These are phyloP conservation scores for Tubosaeta sp. DNA, from an alignment of 768 basidiomycete genomes.

Conservation along the genomic window DNA sequence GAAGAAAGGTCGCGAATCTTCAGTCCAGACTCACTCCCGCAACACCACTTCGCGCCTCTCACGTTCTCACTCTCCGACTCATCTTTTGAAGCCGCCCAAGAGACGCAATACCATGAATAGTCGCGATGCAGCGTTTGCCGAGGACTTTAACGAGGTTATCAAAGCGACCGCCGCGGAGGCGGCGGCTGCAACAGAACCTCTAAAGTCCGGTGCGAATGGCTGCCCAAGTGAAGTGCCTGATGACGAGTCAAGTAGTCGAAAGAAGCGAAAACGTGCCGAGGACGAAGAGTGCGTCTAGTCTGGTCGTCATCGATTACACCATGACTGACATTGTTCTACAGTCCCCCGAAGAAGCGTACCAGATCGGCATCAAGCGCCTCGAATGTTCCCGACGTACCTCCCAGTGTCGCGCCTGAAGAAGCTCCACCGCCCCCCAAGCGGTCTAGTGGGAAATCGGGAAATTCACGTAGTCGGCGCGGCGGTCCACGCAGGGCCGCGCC, in stretches of 20 bases:
- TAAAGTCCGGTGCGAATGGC: conserved; percentile 30
- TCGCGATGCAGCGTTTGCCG: conserved; percentile 89
- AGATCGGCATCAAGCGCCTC: conserved; percentile 72
- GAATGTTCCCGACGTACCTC: conserved; percentile 45
- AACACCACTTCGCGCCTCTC: conserved; percentile 59
- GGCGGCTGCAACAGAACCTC: conserved; percentile 46
- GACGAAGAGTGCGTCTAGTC: conserved; percentile 58
- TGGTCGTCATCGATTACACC: background rate
- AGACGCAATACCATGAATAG: conserved; percentile 98
- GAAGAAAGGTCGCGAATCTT: conserved; percentile 61
- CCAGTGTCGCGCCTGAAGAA: conserved; percentile 38
- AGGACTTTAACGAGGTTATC: conserved; percentile 74
- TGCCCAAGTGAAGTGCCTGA: conserved; percentile 43
- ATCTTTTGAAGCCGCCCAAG: conserved; percentile 66
- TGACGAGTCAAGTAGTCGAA: conserved; percentile 48
- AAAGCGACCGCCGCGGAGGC: conserved; percentile 73
- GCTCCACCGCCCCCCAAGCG: conserved; percentile 34
- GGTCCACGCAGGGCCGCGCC: conserved; percentile 26
- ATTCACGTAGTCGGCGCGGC: conserved; percentile 29
- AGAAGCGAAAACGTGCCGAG: conserved; percentile 74
- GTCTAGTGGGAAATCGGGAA: conserved; percentile 23
- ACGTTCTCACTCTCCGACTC: conserved; percentile 69
- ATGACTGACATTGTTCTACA: conserved; percentile 24
- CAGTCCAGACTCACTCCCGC: conserved; percentile 56
- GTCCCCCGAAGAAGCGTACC: conserved; percentile 62